Evolutionary conservation across 1,284 basidiomycete genomes (phyloP), one percentile per base, ranked within the genome.

Genomic region (Malassezia dermatis): DNA sequence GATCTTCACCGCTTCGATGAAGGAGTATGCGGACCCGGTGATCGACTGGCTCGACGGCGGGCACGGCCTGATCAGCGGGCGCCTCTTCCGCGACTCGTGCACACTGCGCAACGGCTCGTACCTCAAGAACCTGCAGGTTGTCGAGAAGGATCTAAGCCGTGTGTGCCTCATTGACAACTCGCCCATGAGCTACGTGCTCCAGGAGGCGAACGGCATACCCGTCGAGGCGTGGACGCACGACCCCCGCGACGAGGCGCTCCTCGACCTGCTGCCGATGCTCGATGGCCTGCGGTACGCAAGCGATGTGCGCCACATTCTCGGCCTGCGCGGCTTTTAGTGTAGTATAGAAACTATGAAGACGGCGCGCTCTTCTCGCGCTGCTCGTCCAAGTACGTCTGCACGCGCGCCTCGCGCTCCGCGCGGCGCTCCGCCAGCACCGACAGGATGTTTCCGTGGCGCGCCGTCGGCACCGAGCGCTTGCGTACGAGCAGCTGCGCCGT

Each of bases 171-270:
- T 98, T 67, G 93, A 98, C 77, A 98, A 98, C 75, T 93, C 89
- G 39, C 94, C 94, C 3, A 80, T 90, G 43, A 88, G 87, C 72
- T 98, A 98, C 76, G 84, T 80, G 56, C 82, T 88, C 65, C 90
- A 96, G 73, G 89, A 82, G 86, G 91, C 88, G 43, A 99, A 99
- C 76, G 93, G 91, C 43, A 89, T 99, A 65, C 94, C 93, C 30
- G 89, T 99, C 74, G 93, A 98, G 79, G 93, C 93, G 41, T 98
- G 93, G 93, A 95, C 90, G 17, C 86, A 90, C 60, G 94, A 99
- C 76, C 91, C 90, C 21, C 84, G 85, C 59, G 93, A 99, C 77
- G 89, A 96, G 78, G 93, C 91, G 10, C 79, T 99, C 44, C 83
- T 99, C 48, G 91, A 98, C 77, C 81, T 95, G 53, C 79, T 99